A percentile compares a stretch with the other conserved stretches of the same genome.
Conservation (phyloP, 2,329 filamentous ascomycete genomes). For the Ophiosphaerella korrae region DNA sequence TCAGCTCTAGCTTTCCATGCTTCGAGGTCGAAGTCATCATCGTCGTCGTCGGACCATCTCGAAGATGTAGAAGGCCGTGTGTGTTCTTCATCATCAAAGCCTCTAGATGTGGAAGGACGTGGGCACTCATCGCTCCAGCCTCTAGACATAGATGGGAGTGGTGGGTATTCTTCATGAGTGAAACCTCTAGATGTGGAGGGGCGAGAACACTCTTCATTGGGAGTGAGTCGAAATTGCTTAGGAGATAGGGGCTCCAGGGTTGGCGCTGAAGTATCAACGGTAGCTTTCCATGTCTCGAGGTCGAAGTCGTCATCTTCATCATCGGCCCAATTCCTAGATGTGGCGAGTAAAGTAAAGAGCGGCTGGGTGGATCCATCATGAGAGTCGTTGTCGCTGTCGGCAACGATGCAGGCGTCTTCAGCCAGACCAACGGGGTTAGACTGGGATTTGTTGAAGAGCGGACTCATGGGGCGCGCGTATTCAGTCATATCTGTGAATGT, state of each 20-base stretch:
- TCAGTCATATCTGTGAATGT: too few relatives aligned
- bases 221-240: slow-evolving; percentile 1
- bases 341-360: neutral
- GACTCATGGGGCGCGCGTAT: too few relatives aligned
- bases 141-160: too few relatives aligned
- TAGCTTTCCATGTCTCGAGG: slow-evolving; percentile 15
- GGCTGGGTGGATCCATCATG: too few relatives aligned
- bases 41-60: slow-evolving; percentile 31
- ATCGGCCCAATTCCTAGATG: slow-evolving; percentile 24
- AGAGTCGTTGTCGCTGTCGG: too few relatives aligned
- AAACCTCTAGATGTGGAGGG: neutral
- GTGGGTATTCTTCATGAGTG: too few relatives aligned
- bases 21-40: slow-evolving; percentile 24
- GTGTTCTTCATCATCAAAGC: too few relatives aligned
- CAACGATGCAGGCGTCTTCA: too few relatives aligned
- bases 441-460: too few relatives aligned
- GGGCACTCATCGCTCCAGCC: neutral
- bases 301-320: slow-evolving; percentile 32
- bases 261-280: slow-evolving; percentile 17
- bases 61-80: neutral
- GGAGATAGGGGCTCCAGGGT: slow-evolving; percentile 8
- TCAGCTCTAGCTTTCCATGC: slow-evolving; percentile 20
- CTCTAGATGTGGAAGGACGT: neutral
- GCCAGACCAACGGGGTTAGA: too few relatives aligned
- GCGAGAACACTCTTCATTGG: neutral